phyloP scores from a whole-genome alignment of 495 filamentous ascomycete genomes.

The Penicillium bovifimosum region DNA sequence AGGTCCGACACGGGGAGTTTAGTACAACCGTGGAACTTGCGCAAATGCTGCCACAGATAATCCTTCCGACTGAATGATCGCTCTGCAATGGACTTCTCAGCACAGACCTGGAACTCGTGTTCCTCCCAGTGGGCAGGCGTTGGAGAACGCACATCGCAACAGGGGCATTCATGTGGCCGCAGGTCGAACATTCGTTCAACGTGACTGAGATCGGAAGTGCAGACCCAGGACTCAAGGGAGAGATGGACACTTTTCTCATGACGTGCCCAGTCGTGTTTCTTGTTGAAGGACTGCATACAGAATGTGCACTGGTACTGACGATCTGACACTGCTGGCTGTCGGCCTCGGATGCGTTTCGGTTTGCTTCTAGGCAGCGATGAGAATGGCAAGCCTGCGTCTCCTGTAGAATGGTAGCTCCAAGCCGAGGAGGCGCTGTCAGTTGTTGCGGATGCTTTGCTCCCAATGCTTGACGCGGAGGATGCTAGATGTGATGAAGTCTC shows the following conservation, averaged over 20 bases:
- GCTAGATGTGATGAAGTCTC: conserved; percentile 22
- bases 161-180: conserved; percentile 51
- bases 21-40: conserved; percentile 64
- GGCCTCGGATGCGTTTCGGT: conserved; percentile 24
- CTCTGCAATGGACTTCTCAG: conserved; percentile 55
- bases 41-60: conserved; percentile 74
- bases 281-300: conserved; percentile 73
- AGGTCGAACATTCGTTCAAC: conserved; percentile 9
- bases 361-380: conserved; percentile 12
- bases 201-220: conserved; percentile 33
- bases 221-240: conserved; percentile 73
- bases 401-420: conserved; percentile 43
- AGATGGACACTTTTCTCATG: conserved; percentile 80
- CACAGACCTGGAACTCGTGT: conserved; percentile 68
- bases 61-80: conserved; percentile 82
- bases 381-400: conserved; percentile 28
- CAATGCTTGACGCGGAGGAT: conserved; percentile 29
- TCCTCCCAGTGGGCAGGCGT: conserved; percentile 56
- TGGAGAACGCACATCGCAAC: conserved; percentile 58
- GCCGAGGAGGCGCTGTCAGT: conserved; percentile 33
- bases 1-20: conserved; percentile 57
- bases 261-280: conserved; percentile 79
- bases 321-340: conserved; percentile 46
- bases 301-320: conserved; percentile 72
- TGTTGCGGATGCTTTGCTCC: conserved; percentile 27